Conservation (phyloP, 805 yeast species). For the Zygoascus ofunaensis region DNA sequence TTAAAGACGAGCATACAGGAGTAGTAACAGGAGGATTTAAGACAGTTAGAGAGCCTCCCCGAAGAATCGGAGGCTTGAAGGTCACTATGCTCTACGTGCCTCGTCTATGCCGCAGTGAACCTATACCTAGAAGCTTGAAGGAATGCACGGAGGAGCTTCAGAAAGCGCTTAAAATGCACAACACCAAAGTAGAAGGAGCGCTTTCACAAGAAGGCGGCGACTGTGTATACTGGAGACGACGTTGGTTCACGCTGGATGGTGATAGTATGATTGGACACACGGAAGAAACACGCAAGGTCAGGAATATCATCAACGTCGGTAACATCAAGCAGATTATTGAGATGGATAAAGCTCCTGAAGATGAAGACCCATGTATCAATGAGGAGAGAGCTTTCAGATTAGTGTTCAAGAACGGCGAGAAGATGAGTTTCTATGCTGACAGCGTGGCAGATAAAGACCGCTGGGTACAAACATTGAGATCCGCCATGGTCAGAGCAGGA, state of each 20-base stretch:
- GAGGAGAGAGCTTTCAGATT: conserved; percentile 72
- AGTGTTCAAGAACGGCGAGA: conserved; percentile 65
- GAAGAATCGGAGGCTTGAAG: conserved; percentile 44
- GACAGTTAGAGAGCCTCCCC: conserved; percentile 7
- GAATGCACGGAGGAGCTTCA: conserved; percentile 28
- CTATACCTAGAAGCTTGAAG: conserved; percentile 42
- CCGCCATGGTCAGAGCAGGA: conserved; percentile 33
- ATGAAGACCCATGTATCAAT: conserved; percentile 36
- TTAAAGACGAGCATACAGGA: conserved; percentile 1
- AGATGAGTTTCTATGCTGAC: conserved; percentile 77
- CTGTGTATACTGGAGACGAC: conserved; percentile 56
- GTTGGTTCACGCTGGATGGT: conserved; percentile 68
- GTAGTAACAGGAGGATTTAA: background rate
- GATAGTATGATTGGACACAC: conserved; percentile 65
- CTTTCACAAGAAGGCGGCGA: conserved; percentile 91
- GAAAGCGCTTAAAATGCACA: conserved; percentile 4
- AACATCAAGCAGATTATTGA: conserved; percentile 24
- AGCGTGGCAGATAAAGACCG: conserved; percentile 45
- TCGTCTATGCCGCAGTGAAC: conserved; percentile 33
- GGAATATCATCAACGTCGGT: conserved; percentile 14
- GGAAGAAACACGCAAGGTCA: conserved; percentile 30
- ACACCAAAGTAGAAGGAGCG: conserved; percentile 41
- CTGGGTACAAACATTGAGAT: conserved; percentile 58
- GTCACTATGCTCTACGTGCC: conserved; percentile 52
- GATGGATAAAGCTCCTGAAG: conserved; percentile 21